Evolutionary conservation across 1,284 basidiomycete species (phyloP), one percentile per base, ranked within the genome.

Genomic region (Macrocybe sp.): DNA sequence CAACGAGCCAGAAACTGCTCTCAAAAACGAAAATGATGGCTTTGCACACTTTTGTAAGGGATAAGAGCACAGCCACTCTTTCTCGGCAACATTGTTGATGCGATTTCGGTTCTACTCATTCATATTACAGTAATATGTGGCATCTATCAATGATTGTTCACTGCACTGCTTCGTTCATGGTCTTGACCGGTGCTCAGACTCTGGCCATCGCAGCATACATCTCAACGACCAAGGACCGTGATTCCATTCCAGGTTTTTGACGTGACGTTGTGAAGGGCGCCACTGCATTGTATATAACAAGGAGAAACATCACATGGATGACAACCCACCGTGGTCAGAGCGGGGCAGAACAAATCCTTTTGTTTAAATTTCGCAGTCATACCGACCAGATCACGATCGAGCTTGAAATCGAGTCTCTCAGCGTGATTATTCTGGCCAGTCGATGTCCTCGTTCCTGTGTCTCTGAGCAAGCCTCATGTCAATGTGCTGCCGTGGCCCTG

Each of bases 401-500:
- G 39, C 22, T 16, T 6, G 10, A 11, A 16, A 28, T 11, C 11
- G 30, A 6, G 39, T 12, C 39, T 52, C 75, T 37, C 22, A 4
- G 22, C 63, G 69, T 1, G 83, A 82, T 47, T 81, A 82, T 47
- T 81, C 68, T 9, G 85, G 84, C 85, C 85, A 89, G 46, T 74
- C 75, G 44, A 82, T 73, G 38, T 65, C 65, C 55, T 80, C 77
- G 37, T 76, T 69, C 37, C 69, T 74, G 41, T 70, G 70, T 48
- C 77, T 69, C 53, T 75, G 56, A 6, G 63, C 64, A 34, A 75
- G 73, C 7, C 77, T 86, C 14, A 86, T 68, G 58, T 87, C 83
- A 51, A 85, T 77, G 60, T 85, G 87, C 59, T 83, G 78, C 2
- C 78, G 79, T 0, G 83, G 83, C 72, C 22, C 2, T 22, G 22